phyloP scores from a whole-genome alignment of 768 basidiomycete genomes.

The Vishniacozyma victoriae region DNA sequence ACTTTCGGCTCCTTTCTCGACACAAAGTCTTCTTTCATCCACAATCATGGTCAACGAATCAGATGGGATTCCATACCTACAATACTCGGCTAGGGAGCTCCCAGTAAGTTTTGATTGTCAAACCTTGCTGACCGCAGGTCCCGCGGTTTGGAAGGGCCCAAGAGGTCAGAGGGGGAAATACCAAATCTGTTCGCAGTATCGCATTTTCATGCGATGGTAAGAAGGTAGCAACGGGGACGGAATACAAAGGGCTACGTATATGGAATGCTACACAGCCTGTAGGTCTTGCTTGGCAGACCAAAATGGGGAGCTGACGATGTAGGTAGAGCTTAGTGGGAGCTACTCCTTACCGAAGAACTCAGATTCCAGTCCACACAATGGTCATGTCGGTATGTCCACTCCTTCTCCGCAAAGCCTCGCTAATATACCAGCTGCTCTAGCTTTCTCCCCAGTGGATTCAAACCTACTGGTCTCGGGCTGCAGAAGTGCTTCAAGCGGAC shows the following conservation, averaged over 20 bases:
- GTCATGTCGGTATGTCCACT: conserved; percentile 26
- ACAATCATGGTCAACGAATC: conserved; percentile 1
- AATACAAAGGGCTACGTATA: conserved; percentile 26
- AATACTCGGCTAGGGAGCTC: conserved; percentile 16
- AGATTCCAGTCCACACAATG: conserved; percentile 30
- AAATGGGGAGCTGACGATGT: too few species aligned
- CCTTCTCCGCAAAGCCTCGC: background rate
- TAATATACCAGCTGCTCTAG: conserved; percentile 17
- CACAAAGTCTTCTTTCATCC: too few species aligned
- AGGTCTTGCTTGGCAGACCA: background rate
- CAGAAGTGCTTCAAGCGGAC: conserved; percentile 24
- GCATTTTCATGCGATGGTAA: conserved; percentile 36
- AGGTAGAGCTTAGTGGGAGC: conserved; percentile 23
- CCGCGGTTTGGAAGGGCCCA: conserved; percentile 25
- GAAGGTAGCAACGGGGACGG: conserved; percentile 32
- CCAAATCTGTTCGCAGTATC: conserved; percentile 24
- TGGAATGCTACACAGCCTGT: conserved; percentile 16
- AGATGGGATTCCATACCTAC: conserved; percentile 12
- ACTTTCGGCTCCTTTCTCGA: too few species aligned
- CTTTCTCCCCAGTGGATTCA: conserved; percentile 32
- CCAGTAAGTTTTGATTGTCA: conserved; percentile 6
- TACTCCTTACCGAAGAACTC: conserved; percentile 25
- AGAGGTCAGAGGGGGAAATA: conserved; percentile 25
- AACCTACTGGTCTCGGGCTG: conserved; percentile 29
- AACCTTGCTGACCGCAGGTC: conserved; percentile 5